phyloP scores from a whole-genome alignment of 2,329 filamentous ascomycete species.

The Hymenoscyphus repandus region DNA sequence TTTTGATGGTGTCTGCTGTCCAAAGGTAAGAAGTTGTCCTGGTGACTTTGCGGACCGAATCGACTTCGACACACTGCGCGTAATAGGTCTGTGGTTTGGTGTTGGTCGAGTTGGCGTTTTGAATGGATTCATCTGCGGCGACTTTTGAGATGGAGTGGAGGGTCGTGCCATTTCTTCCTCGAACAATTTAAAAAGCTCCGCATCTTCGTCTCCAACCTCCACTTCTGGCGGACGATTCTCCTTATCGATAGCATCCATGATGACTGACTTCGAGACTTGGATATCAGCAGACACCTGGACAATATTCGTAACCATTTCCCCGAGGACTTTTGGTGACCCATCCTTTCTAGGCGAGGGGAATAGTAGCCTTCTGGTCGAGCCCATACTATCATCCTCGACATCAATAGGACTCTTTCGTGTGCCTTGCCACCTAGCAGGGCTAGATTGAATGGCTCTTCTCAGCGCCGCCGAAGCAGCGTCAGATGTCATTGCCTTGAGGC shows the following conservation, averaged over 20 bases:
- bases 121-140: constrained; percentile 24
- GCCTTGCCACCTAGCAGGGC: constrained; percentile 39
- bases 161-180: constrained; percentile 30
- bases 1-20: constrained; percentile 24
- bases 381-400: constrained; percentile 44
- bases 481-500: constrained; percentile 28
- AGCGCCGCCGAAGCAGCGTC: constrained; percentile 28
- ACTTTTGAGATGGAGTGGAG: constrained; percentile 25
- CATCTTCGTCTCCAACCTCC: constrained; percentile 20
- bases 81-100: constrained; percentile 29
- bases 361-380: constrained; percentile 61
- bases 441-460: constrained; percentile 31
- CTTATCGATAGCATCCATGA: constrained; percentile 23
- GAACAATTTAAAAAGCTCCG: constrained; percentile 29
- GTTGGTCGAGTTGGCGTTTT: constrained; percentile 32
- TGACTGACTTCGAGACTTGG: constrained; percentile 24
- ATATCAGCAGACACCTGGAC: constrained; percentile 40
- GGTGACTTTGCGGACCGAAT: constrained; percentile 27
- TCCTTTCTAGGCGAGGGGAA: constrained; percentile 73
- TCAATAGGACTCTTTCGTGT: constrained; percentile 53
- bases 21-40: constrained; percentile 20
- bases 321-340: constrained; percentile 55
- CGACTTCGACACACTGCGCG: constrained; percentile 29
- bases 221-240: constrained; percentile 26
- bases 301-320: constrained; percentile 50